Evolutionary conservation across 768 basidiomycete genomes (phyloP), one percentile per base, ranked within the genome.

Genomic region (Coprinopsis sp.): DNA sequence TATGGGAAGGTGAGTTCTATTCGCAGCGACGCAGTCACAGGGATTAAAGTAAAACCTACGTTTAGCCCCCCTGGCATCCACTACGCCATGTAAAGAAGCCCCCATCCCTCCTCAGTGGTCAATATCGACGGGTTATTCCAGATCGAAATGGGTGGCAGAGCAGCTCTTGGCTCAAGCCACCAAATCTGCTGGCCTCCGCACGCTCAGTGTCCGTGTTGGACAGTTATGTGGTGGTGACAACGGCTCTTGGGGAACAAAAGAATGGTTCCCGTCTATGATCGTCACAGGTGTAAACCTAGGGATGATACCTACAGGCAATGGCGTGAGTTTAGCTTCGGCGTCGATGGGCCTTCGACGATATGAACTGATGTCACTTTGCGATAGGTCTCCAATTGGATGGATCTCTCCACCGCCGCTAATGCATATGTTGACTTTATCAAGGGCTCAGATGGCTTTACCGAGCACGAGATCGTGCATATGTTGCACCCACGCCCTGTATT

Each of bases 201-300:
- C 30, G 1, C 33, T 61, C n/a, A 55, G 65, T 29, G 58, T 69
- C 1, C 64, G 70, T 6, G 46, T 66, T 2, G 71, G 68, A 8
- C 68, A 69, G 47, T 47, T 72, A 3, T 54, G 57, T 33, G 70
- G 71, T 1, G 62, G 55, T 14, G 16, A 27, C 3, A 62, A 54
- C 30, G 69, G 70, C 1, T 42, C 51, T 10, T 71, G 70, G 70
- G 65, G 64, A 34, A 49, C 52, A 22, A 44, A 40, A 6, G 65
- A 71, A 22, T 72, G 70, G 70, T 56, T 70, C 36, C 68, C 69
- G 0, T 37, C 55, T 18, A 43, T 71, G 10, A n/a, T 31, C 30
- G n/a, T 31, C 10, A 31, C 10, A 8, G 30, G 10, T n/a, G n/a
- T 8, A n/a, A n/a, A 8, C 8, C 30, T 31, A n/a, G 30, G 30